Percentiles rank a stretch among this genome's conserved stretches.
Evolutionary conservation across 208 protist genomes (phyloP).

Genomic region (Acanthamoeba lenticulata): DNA sequence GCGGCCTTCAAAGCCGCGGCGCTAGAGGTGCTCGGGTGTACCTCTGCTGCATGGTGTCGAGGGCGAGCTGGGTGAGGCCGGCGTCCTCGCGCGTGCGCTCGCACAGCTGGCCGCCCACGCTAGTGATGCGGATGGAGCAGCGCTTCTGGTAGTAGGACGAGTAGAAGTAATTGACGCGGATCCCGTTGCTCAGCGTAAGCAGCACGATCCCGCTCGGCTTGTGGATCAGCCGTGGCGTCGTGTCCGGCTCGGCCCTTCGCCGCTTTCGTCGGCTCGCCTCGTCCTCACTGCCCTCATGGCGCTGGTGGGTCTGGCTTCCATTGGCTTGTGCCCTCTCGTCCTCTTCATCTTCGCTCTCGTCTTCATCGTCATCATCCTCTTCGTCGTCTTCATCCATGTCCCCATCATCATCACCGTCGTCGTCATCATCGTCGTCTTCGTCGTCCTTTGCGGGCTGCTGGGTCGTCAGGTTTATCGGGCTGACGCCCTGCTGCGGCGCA

Average conservation of each 20-base stretch:
- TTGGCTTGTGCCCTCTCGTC: neutral
- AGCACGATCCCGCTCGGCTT: neutral
- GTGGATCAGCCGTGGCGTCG: neutral
- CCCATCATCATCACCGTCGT: neutral
- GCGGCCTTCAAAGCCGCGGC: neutral
- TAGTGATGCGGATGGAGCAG: neutral
- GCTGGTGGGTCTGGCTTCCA: neutral
- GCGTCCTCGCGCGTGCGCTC: neutral
- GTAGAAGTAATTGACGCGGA: slow-evolving; percentile 21
- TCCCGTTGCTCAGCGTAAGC: slow-evolving; percentile 6
- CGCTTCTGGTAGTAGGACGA: slow-evolving; percentile 20
- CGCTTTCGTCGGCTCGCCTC: neutral
- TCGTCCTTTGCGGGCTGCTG: neutral
- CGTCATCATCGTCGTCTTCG: neutral
- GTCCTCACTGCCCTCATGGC: neutral
- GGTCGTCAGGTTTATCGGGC: neutral
- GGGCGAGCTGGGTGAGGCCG: neutral
- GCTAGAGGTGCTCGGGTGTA: neutral
- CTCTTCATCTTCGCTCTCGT: neutral
- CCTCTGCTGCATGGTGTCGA: slow-evolving; percentile 41
- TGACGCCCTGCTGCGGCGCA: neutral
- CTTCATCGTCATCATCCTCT: neutral
- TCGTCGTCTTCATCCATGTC: neutral
- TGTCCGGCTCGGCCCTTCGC: neutral
- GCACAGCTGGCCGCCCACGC: neutral